These are phyloP conservation scores for Nepenthes gracilis DNA, from an alignment of 148 eudicot genomes.

Conservation along the genomic window DNA sequence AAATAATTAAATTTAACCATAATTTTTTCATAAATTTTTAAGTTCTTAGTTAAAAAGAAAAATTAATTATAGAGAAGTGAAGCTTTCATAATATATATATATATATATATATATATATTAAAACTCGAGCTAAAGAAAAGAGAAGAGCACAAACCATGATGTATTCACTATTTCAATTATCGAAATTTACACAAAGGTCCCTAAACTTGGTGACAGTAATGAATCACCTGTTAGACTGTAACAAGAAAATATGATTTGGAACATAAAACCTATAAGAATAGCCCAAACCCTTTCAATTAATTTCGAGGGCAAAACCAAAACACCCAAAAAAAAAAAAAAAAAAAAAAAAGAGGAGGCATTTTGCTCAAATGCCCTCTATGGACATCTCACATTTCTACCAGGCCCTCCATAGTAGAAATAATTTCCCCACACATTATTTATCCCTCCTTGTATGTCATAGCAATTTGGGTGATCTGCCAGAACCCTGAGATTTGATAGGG, in stretches of 20 bases:
- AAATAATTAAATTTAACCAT: too few species aligned
- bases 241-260: neutral
- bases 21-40: too few species aligned
- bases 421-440: conserved; percentile 78
- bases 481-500: conserved; percentile 40
- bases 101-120: too few species aligned
- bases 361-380: neutral
- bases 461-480: conserved; percentile 85
- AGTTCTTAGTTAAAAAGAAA: too few species aligned
- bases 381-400: conserved; percentile 59
- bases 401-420: conserved; percentile 94
- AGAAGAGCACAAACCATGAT: too few species aligned
- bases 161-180: too few species aligned
- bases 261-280: conserved; percentile 7
- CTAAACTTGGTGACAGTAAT: neutral
- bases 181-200: too few species aligned
- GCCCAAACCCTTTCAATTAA: neutral
- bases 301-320: conserved; percentile 3
- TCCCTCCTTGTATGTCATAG: conserved; percentile 61
- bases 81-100: too few species aligned
- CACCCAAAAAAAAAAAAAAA: neutral
- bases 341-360: neutral
- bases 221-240: neutral
- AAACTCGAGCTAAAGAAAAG: too few species aligned
- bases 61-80: too few species aligned